These are phyloP conservation scores for cucumber (Cucumis sativus) DNA, from an alignment of 306 rosid genomes.

Conservation along the genomic window DNA sequence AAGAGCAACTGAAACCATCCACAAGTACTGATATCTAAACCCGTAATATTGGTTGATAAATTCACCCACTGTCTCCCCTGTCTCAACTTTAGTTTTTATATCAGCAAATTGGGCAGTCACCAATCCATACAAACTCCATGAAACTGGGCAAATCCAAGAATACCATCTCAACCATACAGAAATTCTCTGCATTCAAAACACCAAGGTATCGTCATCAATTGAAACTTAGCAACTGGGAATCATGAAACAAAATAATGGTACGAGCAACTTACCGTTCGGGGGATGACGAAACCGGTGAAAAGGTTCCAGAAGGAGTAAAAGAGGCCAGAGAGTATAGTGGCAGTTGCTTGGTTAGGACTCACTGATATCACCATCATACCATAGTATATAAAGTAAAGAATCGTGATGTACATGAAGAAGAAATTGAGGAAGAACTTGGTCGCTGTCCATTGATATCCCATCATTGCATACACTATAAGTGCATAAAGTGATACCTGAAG, in stretches of 20 bases:
- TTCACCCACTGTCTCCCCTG: slow-evolving; percentile 24
- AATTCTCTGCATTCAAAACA: slow-evolving; percentile 16
- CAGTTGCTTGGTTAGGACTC: slow-evolving; percentile 18
- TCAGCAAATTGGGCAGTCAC: slow-evolving; percentile 21
- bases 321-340: slow-evolving; percentile 6
- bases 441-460: slow-evolving; percentile 23
- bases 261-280: slow-evolving; percentile 10
- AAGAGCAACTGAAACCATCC: slow-evolving; percentile 18
- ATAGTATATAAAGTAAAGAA: slow-evolving; percentile 17
- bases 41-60: slow-evolving; percentile 16
- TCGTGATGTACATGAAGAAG: slow-evolving; percentile 13
- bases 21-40: slow-evolving; percentile 14
- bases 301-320: slow-evolving; percentile 13
- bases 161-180: slow-evolving; percentile 26
- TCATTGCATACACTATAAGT: slow-evolving; percentile 17
- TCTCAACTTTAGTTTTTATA: slow-evolving; percentile 14
- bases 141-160: slow-evolving; percentile 20
- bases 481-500: slow-evolving; percentile 6
- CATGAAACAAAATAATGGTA: background rate
- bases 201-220: background rate
- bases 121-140: slow-evolving; percentile 30
- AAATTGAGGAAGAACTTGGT: slow-evolving; percentile 21
- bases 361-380: slow-evolving; percentile 20
- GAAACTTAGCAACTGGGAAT: background rate
- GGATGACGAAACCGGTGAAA: slow-evolving; percentile 25